phyloP scores from a whole-genome alignment of 805 yeast species.

The Myxozyma melibiosi region DNA sequence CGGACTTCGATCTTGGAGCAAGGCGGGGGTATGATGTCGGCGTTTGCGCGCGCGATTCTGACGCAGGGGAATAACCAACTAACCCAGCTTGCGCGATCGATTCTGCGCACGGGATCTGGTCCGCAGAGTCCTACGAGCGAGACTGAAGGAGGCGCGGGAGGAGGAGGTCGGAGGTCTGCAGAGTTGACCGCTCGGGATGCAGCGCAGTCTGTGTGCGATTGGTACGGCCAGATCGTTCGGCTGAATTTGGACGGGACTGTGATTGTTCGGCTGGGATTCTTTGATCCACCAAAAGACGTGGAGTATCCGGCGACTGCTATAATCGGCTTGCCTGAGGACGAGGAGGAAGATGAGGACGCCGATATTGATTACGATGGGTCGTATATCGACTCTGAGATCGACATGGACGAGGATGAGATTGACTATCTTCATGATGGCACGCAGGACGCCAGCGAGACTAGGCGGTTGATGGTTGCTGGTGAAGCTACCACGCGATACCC shows the following conservation, averaged over 20 bases:
- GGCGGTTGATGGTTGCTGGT: slow-evolving; percentile 4
- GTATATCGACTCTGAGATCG: neutral
- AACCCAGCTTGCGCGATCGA: slow-evolving; percentile 29
- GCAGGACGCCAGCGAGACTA: neutral
- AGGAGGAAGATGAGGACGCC: slow-evolving; percentile 30
- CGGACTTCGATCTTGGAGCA: slow-evolving; percentile 1
- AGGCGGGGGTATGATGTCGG: slow-evolving; percentile 19
- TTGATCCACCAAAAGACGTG: slow-evolving; percentile 10
- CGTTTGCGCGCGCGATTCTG: slow-evolving; percentile 27
- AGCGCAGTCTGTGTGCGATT: slow-evolving; percentile 17
- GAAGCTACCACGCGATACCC: neutral
- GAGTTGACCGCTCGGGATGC: neutral
- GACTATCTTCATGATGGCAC: neutral
- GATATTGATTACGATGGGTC: slow-evolving; percentile 17
- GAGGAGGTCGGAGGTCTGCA: neutral
- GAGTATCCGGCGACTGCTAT: slow-evolving; percentile 25
- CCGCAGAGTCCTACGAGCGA: slow-evolving; percentile 13
- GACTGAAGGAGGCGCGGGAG: neutral
- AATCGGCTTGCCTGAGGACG: slow-evolving; percentile 21
- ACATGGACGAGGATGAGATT: slow-evolving; percentile 6
- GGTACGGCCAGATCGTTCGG: slow-evolving; percentile 30
- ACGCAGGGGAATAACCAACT: slow-evolving; percentile 31
- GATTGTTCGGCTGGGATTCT: slow-evolving; percentile 25
- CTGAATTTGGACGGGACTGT: slow-evolving; percentile 30
- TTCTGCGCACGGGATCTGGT: slow-evolving; percentile 20